Evolutionary conservation across 2,329 filamentous ascomycete genomes (phyloP).

Genomic region (Zasmidium cellare): DNA sequence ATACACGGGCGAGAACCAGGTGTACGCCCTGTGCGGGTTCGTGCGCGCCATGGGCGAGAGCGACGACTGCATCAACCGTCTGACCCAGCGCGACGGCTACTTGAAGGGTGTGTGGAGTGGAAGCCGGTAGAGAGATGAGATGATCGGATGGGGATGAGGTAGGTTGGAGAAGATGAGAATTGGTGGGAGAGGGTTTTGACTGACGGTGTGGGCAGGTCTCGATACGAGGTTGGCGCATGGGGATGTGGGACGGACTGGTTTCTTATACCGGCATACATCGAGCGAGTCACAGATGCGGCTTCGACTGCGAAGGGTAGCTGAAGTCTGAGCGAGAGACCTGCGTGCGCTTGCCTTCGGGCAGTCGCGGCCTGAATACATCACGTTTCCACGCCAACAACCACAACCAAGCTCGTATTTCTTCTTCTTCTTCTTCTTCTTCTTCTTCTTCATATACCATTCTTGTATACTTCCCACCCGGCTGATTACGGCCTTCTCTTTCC

Average conservation of each 20-base stretch:
- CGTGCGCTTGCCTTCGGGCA: neutral
- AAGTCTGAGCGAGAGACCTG: neutral
- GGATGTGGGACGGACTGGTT: neutral
- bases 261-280: neutral
- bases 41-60: constrained; percentile 97
- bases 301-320: neutral
- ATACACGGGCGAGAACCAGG: constrained; percentile 94
- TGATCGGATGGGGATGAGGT: constrained; percentile 17
- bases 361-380: neutral
- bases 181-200: constrained; percentile 1
- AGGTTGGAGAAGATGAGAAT: constrained; percentile 1
- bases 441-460: neutral
- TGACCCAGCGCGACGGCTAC: constrained; percentile 93
- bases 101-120: constrained; percentile 96
- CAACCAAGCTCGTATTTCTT: too few species aligned
- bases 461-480: constrained; percentile 16
- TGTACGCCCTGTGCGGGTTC: constrained; percentile 96
- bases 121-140: constrained; percentile 53
- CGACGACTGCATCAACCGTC: constrained; percentile 93
- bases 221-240: neutral
- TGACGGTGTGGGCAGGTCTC: neutral
- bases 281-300: neutral
- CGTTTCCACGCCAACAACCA: neutral
- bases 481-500: constrained; percentile 33
- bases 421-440: neutral